Percentiles rank a stretch among this genome's conserved stretches.
These are phyloP conservation scores for Nothophaeocryptopus gaeumannii DNA, from an alignment of 2,329 filamentous ascomycete species.

Conservation along the genomic window DNA sequence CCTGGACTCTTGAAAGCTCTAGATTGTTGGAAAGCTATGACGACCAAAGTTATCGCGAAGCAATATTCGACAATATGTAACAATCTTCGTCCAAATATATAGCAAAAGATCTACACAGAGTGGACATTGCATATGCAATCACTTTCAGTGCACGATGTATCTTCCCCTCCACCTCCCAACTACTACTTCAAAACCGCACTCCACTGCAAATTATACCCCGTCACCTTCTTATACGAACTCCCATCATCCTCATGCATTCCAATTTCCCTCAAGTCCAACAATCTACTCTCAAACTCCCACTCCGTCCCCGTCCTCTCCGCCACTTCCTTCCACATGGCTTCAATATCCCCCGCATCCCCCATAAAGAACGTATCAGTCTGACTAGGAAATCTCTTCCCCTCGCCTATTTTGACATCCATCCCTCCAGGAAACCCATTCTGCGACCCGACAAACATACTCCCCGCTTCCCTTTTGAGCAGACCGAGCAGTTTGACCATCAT, in stretches of 20 bases:
- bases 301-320: conserved; percentile 9
- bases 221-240: conserved; percentile 9
- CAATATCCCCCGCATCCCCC: conserved; percentile 2
- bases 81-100: no score
- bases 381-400: conserved; percentile 1
- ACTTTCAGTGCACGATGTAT: no score
- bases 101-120: no score
- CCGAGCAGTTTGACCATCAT: conserved; percentile 8
- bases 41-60: no score
- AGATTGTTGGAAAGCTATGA: no score
- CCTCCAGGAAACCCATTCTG: conserved; percentile 14
- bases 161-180: no score
- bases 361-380: conserved; percentile 8
- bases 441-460: conserved; percentile 15
- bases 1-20: background rate
- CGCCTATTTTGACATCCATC: conserved; percentile 1
- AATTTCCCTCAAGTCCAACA: conserved; percentile 15
- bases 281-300: conserved; percentile 10
- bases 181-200: background rate
- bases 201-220: conserved; percentile 15
- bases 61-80: no score
- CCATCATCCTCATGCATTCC: conserved; percentile 16
- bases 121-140: no score
- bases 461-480: conserved; percentile 8
- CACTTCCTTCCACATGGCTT: conserved; percentile 17